A percentile compares a stretch with the other conserved stretches of the same genome.
These are phyloP conservation scores for Polychaeton citri DNA, from an alignment of 2,329 filamentous ascomycete species.

Conservation along the genomic window DNA sequence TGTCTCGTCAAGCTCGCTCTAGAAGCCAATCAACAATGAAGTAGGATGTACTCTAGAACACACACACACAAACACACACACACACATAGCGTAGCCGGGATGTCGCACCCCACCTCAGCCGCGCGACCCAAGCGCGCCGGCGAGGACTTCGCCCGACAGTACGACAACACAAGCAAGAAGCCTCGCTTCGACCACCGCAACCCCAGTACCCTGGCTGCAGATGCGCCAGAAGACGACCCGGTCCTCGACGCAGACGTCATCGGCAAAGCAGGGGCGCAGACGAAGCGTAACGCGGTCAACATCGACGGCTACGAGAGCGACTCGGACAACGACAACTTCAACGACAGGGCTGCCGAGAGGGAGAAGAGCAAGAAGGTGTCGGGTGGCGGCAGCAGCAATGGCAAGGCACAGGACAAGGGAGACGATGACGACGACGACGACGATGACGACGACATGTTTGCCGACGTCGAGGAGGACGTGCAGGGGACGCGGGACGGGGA, in stretches of 20 bases:
- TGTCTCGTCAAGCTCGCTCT: too few relatives aligned
- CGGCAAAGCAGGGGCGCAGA: slow-evolving; percentile 54
- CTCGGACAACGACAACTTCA: slow-evolving; percentile 79
- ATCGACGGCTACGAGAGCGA: slow-evolving; percentile 95
- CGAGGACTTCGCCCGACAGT: slow-evolving; percentile 65
- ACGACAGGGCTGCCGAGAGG: slow-evolving; percentile 45
- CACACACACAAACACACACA: too few relatives aligned
- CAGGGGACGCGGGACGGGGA: slow-evolving; percentile 30
- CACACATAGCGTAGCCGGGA: too few relatives aligned
- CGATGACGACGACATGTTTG: slow-evolving; percentile 73
- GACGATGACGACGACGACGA: slow-evolving; percentile 39
- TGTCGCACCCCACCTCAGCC: slow-evolving; percentile 29
- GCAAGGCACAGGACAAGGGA: slow-evolving; percentile 21
- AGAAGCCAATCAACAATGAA: too few relatives aligned
- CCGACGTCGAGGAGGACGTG: slow-evolving; percentile 47
- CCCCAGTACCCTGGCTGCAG: slow-evolving; percentile 77
- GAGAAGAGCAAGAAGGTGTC: background rate
- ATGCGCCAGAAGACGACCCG: slow-evolving; percentile 60
- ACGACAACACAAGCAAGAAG: slow-evolving; percentile 61
- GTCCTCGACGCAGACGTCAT: slow-evolving; percentile 89
- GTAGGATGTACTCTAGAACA: too few relatives aligned
- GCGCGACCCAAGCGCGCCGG: slow-evolving; percentile 72
- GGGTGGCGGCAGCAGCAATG: slow-evolving; percentile 23
- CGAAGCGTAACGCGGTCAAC: slow-evolving; percentile 88
- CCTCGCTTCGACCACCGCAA: slow-evolving; percentile 91